Conservation (phyloP, 2,329 filamentous ascomycete genomes). For the Colletotrichum neosansevieriae region DNA sequence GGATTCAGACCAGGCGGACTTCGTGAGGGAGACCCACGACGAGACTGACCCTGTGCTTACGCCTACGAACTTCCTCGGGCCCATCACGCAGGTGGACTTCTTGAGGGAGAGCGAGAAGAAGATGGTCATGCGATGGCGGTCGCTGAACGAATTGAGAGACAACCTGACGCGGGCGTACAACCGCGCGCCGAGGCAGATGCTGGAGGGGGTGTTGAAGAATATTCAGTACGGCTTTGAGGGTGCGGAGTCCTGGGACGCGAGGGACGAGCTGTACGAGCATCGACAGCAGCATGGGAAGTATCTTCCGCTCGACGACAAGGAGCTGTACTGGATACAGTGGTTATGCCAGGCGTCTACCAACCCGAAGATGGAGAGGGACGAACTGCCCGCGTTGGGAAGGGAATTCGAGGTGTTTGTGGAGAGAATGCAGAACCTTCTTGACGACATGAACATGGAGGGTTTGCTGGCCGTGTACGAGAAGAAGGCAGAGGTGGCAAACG, state of each 20-base stretch:
- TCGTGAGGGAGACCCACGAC: not conserved
- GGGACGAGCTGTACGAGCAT: constrained; percentile 23
- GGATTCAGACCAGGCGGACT: constrained; percentile 39
- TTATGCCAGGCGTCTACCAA: constrained; percentile 41
- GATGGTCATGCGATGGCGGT: constrained; percentile 45
- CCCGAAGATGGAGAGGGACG: constrained; percentile 42
- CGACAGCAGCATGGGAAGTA: not conserved
- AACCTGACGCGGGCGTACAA: constrained; percentile 43
- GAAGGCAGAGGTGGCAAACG: not conserved
- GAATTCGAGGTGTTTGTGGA: constrained; percentile 48
- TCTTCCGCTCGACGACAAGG: constrained; percentile 9
- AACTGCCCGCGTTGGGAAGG: constrained; percentile 24
- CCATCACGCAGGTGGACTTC: constrained; percentile 44
- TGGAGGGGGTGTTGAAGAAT: constrained; percentile 43
- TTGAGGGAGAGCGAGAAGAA: constrained; percentile 44
- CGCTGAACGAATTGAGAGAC: constrained; percentile 40
- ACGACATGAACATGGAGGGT: constrained; percentile 43
- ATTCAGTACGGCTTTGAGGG: constrained; percentile 25
- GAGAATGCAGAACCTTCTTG: constrained; percentile 49
- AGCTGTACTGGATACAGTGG: constrained; percentile 35
- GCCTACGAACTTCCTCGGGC: constrained; percentile 48
- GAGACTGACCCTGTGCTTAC: constrained; percentile 40
- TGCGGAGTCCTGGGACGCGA: constrained; percentile 15
- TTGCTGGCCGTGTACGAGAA: constrained; percentile 42
- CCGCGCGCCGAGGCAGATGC: constrained; percentile 46